Evolutionary conservation across 345 rosid species (phyloP).

Genomic region (Erodium maritimum): DNA sequence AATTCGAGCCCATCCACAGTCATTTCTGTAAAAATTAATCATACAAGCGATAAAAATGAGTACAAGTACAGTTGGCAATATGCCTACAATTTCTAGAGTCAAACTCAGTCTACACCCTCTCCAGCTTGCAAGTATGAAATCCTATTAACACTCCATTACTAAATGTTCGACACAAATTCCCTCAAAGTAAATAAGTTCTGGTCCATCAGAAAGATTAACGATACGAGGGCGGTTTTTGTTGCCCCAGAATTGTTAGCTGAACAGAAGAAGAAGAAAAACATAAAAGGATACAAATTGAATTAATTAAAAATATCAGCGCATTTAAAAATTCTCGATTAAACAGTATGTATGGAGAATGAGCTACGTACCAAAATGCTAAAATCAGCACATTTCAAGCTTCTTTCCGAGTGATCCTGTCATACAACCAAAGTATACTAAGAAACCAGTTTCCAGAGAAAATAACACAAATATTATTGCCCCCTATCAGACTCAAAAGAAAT

Average conservation of each 20-base stretch:
- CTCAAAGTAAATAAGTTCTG: too few species aligned
- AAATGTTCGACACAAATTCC: neutral
- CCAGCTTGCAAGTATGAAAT: too few species aligned
- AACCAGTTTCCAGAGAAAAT: neutral
- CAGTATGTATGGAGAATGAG: neutral
- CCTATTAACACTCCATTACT: neutral
- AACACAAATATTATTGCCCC: neutral
- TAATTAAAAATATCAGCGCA: neutral
- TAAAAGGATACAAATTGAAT: neutral
- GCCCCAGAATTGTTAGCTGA: neutral
- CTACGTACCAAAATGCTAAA: slow-evolving; percentile 6
- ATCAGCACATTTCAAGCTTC: slow-evolving; percentile 47
- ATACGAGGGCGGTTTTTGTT: neutral
- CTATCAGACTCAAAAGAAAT: too few species aligned
- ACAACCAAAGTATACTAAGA: slow-evolving; percentile 6
- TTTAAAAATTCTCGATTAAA: too few species aligned
- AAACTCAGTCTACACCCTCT: neutral
- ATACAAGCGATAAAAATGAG: neutral
- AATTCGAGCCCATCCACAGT: neutral
- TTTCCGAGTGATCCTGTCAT: slow-evolving; percentile 81
- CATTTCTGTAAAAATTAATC: too few species aligned
- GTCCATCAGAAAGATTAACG: too few species aligned
- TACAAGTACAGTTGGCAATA: neutral
- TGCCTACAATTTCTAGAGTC: neutral
- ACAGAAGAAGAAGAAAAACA: neutral